Evolutionary conservation across 2,329 filamentous ascomycete species (phyloP), one percentile per base, ranked within the genome.

Genomic region (Exophiala lecanii-corni): DNA sequence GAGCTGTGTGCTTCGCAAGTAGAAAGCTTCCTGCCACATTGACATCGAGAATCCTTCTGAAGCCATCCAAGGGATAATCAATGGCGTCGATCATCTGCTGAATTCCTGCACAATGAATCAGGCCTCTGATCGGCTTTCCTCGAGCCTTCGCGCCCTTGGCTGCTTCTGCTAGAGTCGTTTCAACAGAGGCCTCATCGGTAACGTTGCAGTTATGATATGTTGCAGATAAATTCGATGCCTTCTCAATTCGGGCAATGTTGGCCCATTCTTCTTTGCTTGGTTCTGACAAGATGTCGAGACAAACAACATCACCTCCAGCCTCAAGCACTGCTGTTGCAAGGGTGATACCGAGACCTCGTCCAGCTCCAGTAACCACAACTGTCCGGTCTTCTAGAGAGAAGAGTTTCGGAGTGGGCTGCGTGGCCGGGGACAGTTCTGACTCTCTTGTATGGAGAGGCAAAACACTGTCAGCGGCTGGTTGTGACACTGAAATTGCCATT

Each of bases 121-220:
- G 57, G 34, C 61, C 59, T 17, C 94, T 86, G 49, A 95, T 66
- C 51, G 1, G 64, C 50, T 13, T 32, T 5, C n/a, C n/a, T 13
- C 30, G n/a, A 3, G 83, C 78, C 4, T 83, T 83, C 51, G 88
- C 78, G 45, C 75, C 67, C 37, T 79, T 71, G 12, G 80, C 85
- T 51, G 95, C 92, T 7, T 69, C 71, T 51, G 75, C 71, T 36
- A 94, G 72, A 39, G 85, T 75, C 32, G 69, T 70, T 61, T 89
- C 82, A 35, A 95, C 72, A 28, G 71, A 65, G 4, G 73, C 69
- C 16, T 82, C 80, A 59, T 92, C 80, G 20, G 86, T 79, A 13
- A 94, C 86, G 59, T 95, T 88, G 47, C 89, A 78, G 52, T 82
- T 79, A 58, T 83, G 81, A 70, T 94, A 94, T 40, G 80, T 73